Evolutionary conservation across 345 rosid species (phyloP).

Genomic region (Psidium friedrichsthalianum): DNA sequence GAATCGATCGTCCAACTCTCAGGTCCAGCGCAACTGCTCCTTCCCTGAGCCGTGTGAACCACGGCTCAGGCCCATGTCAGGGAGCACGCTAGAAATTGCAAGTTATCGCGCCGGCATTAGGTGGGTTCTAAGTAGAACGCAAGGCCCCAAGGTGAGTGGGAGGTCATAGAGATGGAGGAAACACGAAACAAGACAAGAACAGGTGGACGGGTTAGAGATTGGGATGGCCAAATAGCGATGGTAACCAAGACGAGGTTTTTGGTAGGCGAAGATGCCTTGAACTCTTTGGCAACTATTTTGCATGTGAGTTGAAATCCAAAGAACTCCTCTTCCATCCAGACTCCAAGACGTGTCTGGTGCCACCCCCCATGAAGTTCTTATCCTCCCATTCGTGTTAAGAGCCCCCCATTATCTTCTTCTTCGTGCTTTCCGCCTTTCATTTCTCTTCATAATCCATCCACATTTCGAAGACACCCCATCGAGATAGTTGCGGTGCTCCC

Average conservation of each 20-base stretch:
- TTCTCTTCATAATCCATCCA: too few species aligned
- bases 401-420: too few species aligned
- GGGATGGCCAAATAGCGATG: not conserved
- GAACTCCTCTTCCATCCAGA: not conserved
- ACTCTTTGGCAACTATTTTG: not conserved
- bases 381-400: too few species aligned
- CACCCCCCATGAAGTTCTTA: too few species aligned
- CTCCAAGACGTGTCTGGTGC: not conserved
- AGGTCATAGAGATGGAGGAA: not conserved
- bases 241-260: not conserved
- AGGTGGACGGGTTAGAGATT: not conserved
- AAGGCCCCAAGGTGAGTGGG: too few species aligned
- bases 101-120: not conserved
- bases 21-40: slow-evolving; percentile 12
- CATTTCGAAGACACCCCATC: too few species aligned
- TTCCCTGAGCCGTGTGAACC: not conserved
- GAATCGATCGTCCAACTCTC: slow-evolving; percentile 9
- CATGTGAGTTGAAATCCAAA: not conserved
- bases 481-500: too few species aligned
- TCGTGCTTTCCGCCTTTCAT: too few species aligned
- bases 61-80: not conserved
- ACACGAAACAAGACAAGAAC: not conserved
- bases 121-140: not conserved
- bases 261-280: not conserved
- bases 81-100: not conserved